A percentile compares a stretch with the other conserved stretches of the same genome.
Conservation (phyloP, 768 basidiomycete species). For the Lactarius psammicola region DNA sequence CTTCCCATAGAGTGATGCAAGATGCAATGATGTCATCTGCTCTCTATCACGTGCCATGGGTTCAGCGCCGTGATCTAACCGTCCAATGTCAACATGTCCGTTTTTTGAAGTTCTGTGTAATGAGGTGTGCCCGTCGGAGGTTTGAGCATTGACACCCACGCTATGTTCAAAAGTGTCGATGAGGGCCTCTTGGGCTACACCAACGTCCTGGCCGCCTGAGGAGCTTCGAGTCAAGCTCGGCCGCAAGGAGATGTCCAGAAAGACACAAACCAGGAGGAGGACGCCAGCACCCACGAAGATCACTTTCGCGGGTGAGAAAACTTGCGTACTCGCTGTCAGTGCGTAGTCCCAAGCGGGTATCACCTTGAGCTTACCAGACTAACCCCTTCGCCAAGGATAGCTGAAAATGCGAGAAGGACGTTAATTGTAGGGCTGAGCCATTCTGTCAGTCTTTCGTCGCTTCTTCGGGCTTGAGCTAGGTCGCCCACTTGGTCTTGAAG, state of each 20-base stretch:
- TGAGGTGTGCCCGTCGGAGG: not conserved
- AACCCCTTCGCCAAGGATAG: slow-evolving; percentile 2
- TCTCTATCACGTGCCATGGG: not conserved
- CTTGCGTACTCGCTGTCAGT: not conserved
- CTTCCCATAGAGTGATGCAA: not conserved
- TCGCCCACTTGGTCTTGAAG: not conserved
- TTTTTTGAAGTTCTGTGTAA: not conserved
- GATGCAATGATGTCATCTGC: not conserved
- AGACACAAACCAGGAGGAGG: not conserved
- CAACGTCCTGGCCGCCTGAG: not conserved
- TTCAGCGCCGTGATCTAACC: not conserved
- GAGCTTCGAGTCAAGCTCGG: no score
- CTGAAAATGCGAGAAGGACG: slow-evolving; percentile 6
- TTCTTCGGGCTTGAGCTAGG: not conserved
- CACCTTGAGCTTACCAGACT: not conserved
- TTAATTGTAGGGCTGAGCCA: not conserved
- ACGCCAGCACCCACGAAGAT: slow-evolving; percentile 3
- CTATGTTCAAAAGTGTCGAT: not conserved
- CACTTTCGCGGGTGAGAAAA: not conserved
- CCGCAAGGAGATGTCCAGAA: not conserved
- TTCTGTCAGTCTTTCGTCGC: not conserved
- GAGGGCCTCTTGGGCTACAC: not conserved
- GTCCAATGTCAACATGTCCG: not conserved
- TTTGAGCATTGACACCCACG: not conserved
- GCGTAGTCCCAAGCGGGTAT: not conserved